A percentile compares a stretch with the other conserved stretches of the same genome.
Evolutionary conservation across 371 early-diverging fungal species (phyloP).

Genomic region (Entomophthora muscae): DNA sequence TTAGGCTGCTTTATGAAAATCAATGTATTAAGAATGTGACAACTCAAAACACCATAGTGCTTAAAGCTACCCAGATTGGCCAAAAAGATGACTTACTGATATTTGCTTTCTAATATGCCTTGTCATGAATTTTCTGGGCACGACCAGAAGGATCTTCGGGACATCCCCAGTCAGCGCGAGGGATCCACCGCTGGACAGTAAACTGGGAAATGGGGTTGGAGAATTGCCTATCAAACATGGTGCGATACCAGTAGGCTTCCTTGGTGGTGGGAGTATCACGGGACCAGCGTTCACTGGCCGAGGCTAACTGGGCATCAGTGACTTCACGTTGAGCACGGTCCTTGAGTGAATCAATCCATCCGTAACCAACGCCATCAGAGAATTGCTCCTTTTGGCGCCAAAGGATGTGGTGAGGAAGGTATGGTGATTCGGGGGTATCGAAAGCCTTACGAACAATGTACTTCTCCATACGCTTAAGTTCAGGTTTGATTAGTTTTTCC

Average conservation of each 20-base stretch:
- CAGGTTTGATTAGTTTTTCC: slow-evolving; percentile 49
- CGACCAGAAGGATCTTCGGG: slow-evolving; percentile 92
- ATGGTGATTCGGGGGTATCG: slow-evolving; percentile 55
- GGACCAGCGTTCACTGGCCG: slow-evolving; percentile 51
- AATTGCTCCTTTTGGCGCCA: slow-evolving; percentile 98
- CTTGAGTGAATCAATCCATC: slow-evolving; percentile 88
- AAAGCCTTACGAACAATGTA: slow-evolving; percentile 71
- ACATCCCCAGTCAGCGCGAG: slow-evolving; percentile 92
- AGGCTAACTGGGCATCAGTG: slow-evolving; percentile 54
- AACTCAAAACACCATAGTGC: too few relatives aligned
- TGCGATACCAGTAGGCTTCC: slow-evolving; percentile 89
- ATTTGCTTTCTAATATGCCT: slow-evolving; percentile 37
- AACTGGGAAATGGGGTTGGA: slow-evolving; percentile 75
- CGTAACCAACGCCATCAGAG: slow-evolving; percentile 92
- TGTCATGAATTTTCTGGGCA: slow-evolving; percentile 77
- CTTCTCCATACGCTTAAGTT: slow-evolving; percentile 65
- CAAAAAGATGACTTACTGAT: too few relatives aligned
- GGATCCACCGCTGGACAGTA: slow-evolving; percentile 89
- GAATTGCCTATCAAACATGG: slow-evolving; percentile 79
- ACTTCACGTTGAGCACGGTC: slow-evolving; percentile 43
- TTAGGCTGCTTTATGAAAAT: too few relatives aligned
- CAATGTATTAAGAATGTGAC: too few relatives aligned
- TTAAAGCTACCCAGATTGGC: too few relatives aligned
- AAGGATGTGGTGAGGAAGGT: slow-evolving; percentile 74
- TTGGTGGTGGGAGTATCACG: slow-evolving; percentile 83